Evolutionary conservation across 1,284 basidiomycete species (phyloP).

Genomic region (Volvariella surrecta): DNA sequence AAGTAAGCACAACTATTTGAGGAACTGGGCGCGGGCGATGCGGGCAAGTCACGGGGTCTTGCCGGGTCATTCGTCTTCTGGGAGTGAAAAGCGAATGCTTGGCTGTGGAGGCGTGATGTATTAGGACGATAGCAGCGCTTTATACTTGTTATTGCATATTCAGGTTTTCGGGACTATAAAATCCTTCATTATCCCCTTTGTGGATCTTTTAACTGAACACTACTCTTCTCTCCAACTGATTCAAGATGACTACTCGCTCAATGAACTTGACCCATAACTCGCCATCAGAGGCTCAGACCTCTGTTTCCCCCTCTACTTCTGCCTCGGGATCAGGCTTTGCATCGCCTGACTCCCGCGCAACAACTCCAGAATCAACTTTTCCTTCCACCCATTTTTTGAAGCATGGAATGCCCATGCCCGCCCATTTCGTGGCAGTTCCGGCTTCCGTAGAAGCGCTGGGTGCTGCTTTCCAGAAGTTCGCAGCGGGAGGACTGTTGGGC

Average conservation of each 20-base stretch:
- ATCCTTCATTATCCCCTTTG: not conserved
- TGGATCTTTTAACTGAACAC: not conserved
- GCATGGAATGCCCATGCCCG: slow-evolving; percentile 17
- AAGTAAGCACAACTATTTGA: too few species aligned
- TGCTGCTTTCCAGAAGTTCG: slow-evolving; percentile 22
- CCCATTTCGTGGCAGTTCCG: slow-evolving; percentile 11
- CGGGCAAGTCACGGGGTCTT: too few species aligned
- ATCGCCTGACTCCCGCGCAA: slow-evolving; percentile 14
- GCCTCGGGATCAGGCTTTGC: slow-evolving; percentile 18
- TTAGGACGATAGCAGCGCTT: too few species aligned
- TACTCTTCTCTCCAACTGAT: slow-evolving; percentile 1
- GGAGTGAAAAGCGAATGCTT: too few species aligned
- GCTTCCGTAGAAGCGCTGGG: slow-evolving; percentile 14
- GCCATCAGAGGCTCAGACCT: slow-evolving; percentile 1
- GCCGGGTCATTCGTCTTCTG: too few species aligned
- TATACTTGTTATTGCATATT: too few species aligned
- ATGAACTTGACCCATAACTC: too few species aligned
- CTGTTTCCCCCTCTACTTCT: slow-evolving; percentile 20
- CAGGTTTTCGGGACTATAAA: not conserved
- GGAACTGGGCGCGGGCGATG: too few species aligned
- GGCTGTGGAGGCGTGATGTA: too few species aligned
- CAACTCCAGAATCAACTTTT: slow-evolving; percentile 21
- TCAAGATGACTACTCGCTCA: slow-evolving; percentile 7
- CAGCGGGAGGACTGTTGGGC: slow-evolving; percentile 18
- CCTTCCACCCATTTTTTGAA: slow-evolving; percentile 6